phyloP scores from a whole-genome alignment of 2,329 filamentous ascomycete species.

The Fusarium abutilonis region DNA sequence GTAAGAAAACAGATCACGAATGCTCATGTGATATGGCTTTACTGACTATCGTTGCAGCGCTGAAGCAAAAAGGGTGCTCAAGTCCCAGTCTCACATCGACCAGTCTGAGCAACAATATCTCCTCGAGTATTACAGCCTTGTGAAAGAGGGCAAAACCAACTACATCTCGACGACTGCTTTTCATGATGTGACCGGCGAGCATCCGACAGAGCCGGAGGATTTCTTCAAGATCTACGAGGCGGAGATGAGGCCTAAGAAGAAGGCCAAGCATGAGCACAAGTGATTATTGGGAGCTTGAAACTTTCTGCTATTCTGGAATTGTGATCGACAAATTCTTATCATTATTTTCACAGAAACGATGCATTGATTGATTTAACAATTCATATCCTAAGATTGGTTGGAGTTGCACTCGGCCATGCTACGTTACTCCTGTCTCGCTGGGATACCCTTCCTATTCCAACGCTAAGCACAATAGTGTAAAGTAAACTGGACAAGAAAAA shows the following conservation, averaged over 20 bases:
- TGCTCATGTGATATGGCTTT: too few relatives aligned
- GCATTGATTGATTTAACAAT: not conserved
- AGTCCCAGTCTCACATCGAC: constrained; percentile 7
- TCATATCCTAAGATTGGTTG: not conserved
- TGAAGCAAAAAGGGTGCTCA: constrained; percentile 14
- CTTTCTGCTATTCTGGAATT: too few relatives aligned
- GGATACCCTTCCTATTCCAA: not conserved
- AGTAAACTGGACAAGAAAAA: constrained; percentile 4
- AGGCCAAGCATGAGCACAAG: constrained; percentile 19
- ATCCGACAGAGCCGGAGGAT: constrained; percentile 9
- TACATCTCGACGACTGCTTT: constrained; percentile 12
- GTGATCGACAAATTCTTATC: not conserved
- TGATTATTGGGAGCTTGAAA: not conserved
- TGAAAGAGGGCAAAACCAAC: constrained; percentile 19
- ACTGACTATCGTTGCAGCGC: not conserved
- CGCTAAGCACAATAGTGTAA: not conserved
- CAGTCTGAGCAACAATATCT: constrained; percentile 14
- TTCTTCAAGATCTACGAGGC: constrained; percentile 26
- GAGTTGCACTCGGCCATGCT: not conserved
- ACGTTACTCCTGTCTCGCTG: constrained; percentile 7
- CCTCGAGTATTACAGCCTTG: constrained; percentile 21
- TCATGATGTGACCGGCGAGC: constrained; percentile 8
- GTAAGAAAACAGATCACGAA: not conserved
- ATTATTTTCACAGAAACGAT: not conserved
- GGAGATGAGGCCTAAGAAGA: constrained; percentile 20